phyloP scores from a whole-genome alignment of 805 yeast genomes.

The Suhomyces canberraensis region DNA sequence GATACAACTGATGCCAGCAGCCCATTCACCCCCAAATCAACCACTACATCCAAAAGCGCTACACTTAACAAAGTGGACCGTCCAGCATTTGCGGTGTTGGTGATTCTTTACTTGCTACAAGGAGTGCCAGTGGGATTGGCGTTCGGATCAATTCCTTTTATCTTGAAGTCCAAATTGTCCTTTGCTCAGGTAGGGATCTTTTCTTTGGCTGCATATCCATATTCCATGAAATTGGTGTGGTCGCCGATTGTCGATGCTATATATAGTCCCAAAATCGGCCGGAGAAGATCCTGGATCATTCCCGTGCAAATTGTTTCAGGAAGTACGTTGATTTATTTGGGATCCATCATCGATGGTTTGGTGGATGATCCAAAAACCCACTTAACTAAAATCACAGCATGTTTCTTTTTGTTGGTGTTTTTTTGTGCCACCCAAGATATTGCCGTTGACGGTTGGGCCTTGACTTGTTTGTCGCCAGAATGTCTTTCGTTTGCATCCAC shows the following conservation, averaged over 20 bases:
- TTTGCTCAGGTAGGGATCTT: constrained; percentile 90
- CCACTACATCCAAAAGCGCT: not conserved
- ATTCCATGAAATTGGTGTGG: constrained; percentile 89
- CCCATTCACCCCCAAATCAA: not conserved
- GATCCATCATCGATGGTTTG: constrained; percentile 49
- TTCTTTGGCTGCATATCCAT: constrained; percentile 91
- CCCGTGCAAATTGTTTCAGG: constrained; percentile 89
- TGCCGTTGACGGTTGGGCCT: constrained; percentile 99
- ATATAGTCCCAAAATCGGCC: constrained; percentile 63
- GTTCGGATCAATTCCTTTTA: constrained; percentile 89
- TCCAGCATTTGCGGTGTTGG: constrained; percentile 70
- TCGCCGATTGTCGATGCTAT: constrained; percentile 93
- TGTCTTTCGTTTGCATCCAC: constrained; percentile 91
- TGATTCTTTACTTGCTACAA: constrained; percentile 76
- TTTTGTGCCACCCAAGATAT: constrained; percentile 97
- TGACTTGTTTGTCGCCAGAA: constrained; percentile 74
- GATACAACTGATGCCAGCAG: constrained; percentile 6
- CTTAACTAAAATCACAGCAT: constrained; percentile 56
- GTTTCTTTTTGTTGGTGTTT: constrained; percentile 75
- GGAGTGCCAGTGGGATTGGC: constrained; percentile 98
- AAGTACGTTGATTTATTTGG: constrained; percentile 60
- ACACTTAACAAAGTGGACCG: constrained; percentile 43
- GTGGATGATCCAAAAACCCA: constrained; percentile 50
- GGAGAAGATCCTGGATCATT: constrained; percentile 90
- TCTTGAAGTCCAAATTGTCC: constrained; percentile 75